Percentiles rank a stretch among this genome's conserved stretches.
Conservation (phyloP, 306 rosid genomes). For the Glycine latifolia region DNA sequence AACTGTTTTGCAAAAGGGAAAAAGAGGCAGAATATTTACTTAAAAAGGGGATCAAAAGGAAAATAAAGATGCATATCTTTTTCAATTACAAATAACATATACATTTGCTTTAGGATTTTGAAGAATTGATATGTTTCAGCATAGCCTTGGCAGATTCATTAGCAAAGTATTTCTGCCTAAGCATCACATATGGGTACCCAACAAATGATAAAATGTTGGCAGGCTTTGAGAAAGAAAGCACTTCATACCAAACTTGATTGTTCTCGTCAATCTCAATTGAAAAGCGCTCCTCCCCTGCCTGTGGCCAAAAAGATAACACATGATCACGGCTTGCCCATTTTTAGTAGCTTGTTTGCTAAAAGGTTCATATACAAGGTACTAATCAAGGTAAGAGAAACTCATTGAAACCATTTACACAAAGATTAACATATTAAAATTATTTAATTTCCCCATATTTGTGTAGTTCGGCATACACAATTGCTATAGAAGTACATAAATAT, state of each 20-base stretch:
- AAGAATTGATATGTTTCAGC: conserved; percentile 58
- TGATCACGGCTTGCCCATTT: background rate
- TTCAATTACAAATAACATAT: conserved; percentile 14
- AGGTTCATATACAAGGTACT: conserved; percentile 17
- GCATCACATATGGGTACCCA: conserved; percentile 83
- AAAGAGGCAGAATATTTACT: conserved; percentile 6
- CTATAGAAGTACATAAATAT: conserved; percentile 7
- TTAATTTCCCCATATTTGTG: background rate
- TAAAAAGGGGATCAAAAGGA: background rate
- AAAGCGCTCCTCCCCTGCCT: conserved; percentile 98
- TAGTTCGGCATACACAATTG: conserved; percentile 9
- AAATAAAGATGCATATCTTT: conserved; percentile 19
- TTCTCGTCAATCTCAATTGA: conserved; percentile 83
- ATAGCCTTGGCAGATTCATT: conserved; percentile 75
- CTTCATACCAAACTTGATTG: conserved; percentile 94
- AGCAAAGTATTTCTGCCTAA: conserved; percentile 86
- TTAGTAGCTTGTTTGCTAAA: conserved; percentile 17
- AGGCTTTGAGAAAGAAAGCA: conserved; percentile 91
- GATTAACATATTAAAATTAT: conserved; percentile 1
- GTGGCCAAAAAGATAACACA: conserved; percentile 44
- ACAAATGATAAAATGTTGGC: conserved; percentile 75
- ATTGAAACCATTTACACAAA: conserved; percentile 27
- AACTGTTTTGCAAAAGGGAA: conserved; percentile 13
- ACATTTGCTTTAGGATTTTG: conserved; percentile 50
- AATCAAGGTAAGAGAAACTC: conserved; percentile 39